These are phyloP conservation scores for Penicillium sp. DNA, from an alignment of 2,329 filamentous ascomycete species.

Conservation along the genomic window DNA sequence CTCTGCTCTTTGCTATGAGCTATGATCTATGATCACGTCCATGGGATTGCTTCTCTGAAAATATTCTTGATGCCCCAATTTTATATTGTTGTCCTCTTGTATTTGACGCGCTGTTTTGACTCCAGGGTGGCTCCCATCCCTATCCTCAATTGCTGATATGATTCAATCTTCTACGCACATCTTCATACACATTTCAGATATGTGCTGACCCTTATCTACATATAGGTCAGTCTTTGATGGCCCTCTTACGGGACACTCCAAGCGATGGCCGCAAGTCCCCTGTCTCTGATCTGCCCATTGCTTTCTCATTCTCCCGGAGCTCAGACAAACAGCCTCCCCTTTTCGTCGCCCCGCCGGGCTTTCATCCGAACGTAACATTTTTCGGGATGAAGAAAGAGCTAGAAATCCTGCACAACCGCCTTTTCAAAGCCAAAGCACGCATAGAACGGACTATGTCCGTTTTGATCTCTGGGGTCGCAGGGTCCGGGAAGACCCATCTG, in stretches of 20 bases:
- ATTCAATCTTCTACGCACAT: no score
- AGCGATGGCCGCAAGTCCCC: constrained; percentile 33
- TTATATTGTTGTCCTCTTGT: no score
- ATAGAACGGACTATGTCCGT: constrained; percentile 65
- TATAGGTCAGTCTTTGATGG: no score
- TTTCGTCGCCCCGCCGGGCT: constrained; percentile 58
- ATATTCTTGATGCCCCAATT: no score
- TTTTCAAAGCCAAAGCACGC: constrained; percentile 63
- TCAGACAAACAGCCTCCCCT: constrained; percentile 33
- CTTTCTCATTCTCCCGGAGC: constrained; percentile 26
- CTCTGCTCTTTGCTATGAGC: no score
- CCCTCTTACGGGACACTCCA: no score
- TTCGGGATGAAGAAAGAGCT: constrained; percentile 65
- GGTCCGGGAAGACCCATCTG: constrained; percentile 71
- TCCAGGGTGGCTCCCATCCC: no score
- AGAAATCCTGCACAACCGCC: constrained; percentile 60
- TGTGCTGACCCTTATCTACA: no score
- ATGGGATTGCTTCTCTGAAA: no score
- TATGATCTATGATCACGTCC: no score
- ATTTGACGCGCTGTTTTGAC: no score
- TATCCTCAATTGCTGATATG: constrained; percentile 26
- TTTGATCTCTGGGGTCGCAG: constrained; percentile 66
- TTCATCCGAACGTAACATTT: constrained; percentile 67
- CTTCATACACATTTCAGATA: no score
- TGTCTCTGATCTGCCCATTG: constrained; percentile 26